Base-by-base conservation (phyloP, 2,329 filamentous ascomycete genomes). In the Ophiostoma sp. region DNA sequence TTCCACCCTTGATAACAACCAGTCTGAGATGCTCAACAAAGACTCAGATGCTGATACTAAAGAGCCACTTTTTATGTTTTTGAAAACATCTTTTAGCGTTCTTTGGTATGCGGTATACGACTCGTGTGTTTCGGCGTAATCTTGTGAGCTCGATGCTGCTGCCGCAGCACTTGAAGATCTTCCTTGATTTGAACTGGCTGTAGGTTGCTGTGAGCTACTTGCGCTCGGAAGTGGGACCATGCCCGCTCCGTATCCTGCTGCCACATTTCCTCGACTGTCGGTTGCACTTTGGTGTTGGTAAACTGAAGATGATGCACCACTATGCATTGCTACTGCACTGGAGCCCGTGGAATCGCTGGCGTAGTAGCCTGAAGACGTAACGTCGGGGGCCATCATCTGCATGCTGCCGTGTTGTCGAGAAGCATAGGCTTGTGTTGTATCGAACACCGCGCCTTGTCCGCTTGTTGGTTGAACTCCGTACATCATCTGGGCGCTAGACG, bases 311-410 rank as follows among this genome's bases (percentile, higher is more conserved):
- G 89, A 80, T 83, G 85, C 81, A 82, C 82, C 82, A 57, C 83
- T 81, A 59, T 86, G 87, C 75, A 89, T 78, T 70, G 81, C 84
- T 77, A 88, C 83, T 42, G 91, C 84, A 76, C 87, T 86, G 74
- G 90, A 85, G 76, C 87, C 83, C 79, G 87, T 85, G 80, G 90
- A 86, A 80, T 92, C 91, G 82, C 85, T 87, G 78, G 88, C 83
- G 82, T 94, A 95, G 85, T 96, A 97, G 79, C 92, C 91, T 84
- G 91, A 87, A 80, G 91, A 87, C 75, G 88, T 87, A 82, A 94
- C 90, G 80, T 85, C 85, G 74, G 83, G 78, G 55, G 90, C 85
- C 81, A 95, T 87, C 83, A 94, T 92, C 81, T 94, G 92, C 83
- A 96, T 89, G 75, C 88, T 89, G 86, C 92, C 89, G 83, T 91